Evolutionary conservation across 805 yeast species (phyloP).

Genomic region (Nakazawaea ernobii): DNA sequence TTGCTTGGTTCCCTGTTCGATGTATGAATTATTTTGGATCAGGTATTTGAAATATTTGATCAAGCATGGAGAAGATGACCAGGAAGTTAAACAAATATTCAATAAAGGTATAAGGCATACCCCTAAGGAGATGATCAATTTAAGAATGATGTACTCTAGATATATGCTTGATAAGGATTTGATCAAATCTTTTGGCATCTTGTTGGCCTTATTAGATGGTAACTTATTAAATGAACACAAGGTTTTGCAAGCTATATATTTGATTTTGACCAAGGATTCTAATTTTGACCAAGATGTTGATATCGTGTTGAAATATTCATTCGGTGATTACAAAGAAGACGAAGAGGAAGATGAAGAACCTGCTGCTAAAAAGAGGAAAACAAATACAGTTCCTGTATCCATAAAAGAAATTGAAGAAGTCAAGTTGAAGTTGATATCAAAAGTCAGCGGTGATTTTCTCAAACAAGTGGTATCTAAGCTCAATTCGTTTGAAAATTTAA

Average conservation of each 20-base stretch:
- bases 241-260: conserved; percentile 11
- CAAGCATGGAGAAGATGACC: conserved; percentile 21
- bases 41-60: conserved; percentile 54
- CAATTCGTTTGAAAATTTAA: background rate
- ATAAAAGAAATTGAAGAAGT: background rate
- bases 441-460: background rate
- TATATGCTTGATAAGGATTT: conserved; percentile 7
- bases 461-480: background rate
- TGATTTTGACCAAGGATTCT: background rate
- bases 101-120: conserved; percentile 43
- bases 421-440: background rate
- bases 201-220: background rate
- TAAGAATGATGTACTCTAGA: conserved; percentile 25
- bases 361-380: conserved; percentile 1
- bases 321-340: background rate
- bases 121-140: conserved; percentile 18
- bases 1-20: conserved; percentile 64
- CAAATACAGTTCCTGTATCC: background rate
- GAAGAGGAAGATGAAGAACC: background rate
- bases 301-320: background rate
- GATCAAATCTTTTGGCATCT: background rate
- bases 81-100: conserved; percentile 37
- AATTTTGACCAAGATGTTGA: background rate
- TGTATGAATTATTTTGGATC: conserved; percentile 59
- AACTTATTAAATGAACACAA: conserved; percentile 2